phyloP scores from a whole-genome alignment of 2,329 filamentous ascomycete species.

The Apiospora arundinis region DNA sequence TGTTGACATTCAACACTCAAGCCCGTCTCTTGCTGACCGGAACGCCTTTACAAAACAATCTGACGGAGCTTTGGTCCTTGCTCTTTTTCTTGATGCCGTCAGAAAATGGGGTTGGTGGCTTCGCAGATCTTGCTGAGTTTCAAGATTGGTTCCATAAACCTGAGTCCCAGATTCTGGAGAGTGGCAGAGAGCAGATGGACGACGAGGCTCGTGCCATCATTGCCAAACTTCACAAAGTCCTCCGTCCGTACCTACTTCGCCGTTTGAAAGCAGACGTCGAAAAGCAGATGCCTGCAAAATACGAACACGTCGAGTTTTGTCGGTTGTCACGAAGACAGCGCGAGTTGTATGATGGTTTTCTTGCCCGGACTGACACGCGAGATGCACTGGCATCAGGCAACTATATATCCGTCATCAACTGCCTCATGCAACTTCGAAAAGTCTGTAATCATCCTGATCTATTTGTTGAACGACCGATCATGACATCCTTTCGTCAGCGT shows the following conservation, averaged over 20 bases:
- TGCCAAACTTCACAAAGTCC: slow-evolving; percentile 88
- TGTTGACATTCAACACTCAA: slow-evolving; percentile 91
- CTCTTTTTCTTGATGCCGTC: slow-evolving; percentile 96
- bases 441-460: slow-evolving; percentile 98
- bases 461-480: slow-evolving; percentile 94
- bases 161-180: slow-evolving; percentile 94
- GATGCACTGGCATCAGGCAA: slow-evolving; percentile 91
- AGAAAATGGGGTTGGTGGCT: slow-evolving; percentile 84
- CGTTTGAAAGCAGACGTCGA: slow-evolving; percentile 96
- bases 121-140: slow-evolving; percentile 94
- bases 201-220: slow-evolving; percentile 93
- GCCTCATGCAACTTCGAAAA: slow-evolving; percentile 94
- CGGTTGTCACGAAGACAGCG: slow-evolving; percentile 93
- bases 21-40: slow-evolving; percentile 88
- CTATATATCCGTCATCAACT: slow-evolving; percentile 97
- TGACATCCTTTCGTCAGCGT: slow-evolving; percentile 93
- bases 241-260: slow-evolving; percentile 89
- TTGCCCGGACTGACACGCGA: slow-evolving; percentile 87
- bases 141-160: slow-evolving; percentile 95
- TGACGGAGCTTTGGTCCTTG: slow-evolving; percentile 96
- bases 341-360: slow-evolving; percentile 95
- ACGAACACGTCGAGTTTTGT: slow-evolving; percentile 96
- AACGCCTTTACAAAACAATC: slow-evolving; percentile 94
- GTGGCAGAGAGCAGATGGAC: slow-evolving; percentile 91
- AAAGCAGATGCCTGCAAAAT: slow-evolving; percentile 98